Percentiles rank a stretch among this genome's conserved stretches.
phyloP scores from a whole-genome alignment of 2,329 filamentous ascomycete genomes.

The Pyrenophora graminea region DNA sequence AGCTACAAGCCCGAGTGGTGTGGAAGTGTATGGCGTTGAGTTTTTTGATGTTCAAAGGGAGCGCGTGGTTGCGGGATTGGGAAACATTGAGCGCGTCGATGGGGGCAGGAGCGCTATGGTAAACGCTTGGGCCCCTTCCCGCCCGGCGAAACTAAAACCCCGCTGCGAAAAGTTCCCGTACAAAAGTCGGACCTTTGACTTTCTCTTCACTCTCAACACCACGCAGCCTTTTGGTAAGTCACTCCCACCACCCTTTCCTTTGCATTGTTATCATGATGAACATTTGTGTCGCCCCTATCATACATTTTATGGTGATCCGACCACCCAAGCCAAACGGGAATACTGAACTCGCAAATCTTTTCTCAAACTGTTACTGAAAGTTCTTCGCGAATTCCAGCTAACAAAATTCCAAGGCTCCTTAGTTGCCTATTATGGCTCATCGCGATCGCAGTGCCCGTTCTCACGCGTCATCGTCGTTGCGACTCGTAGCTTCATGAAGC shows the following conservation, averaged over 20 bases:
- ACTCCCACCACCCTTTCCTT: constrained; percentile 5
- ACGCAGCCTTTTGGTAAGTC: constrained; percentile 37
- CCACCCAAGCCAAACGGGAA: constrained; percentile 49
- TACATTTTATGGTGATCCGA: constrained; percentile 47
- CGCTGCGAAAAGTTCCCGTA: constrained; percentile 28
- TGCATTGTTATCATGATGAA: constrained; percentile 37
- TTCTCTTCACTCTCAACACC: constrained; percentile 25
- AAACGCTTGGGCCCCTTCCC: constrained; percentile 11
- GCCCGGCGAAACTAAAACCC: constrained; percentile 25
- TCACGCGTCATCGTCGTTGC: background rate
- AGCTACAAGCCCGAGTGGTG: background rate
- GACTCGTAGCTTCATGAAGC: constrained; percentile 6
- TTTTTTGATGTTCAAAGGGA: background rate
- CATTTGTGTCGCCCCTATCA: constrained; percentile 49
- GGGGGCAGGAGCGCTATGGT: constrained; percentile 4
- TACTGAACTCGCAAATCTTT: constrained; percentile 33
- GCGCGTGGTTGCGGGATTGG: constrained; percentile 7
- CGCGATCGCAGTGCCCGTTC: background rate
- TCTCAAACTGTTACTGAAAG: constrained; percentile 7
- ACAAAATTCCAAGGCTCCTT: constrained; percentile 14
- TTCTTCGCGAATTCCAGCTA: constrained; percentile 20
- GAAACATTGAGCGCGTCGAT: constrained; percentile 19
- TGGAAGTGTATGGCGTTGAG: constrained; percentile 4
- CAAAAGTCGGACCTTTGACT: constrained; percentile 24
- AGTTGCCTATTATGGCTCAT: background rate